phyloP scores from a whole-genome alignment of 495 filamentous ascomycete species.

The Tuber brumale region DNA sequence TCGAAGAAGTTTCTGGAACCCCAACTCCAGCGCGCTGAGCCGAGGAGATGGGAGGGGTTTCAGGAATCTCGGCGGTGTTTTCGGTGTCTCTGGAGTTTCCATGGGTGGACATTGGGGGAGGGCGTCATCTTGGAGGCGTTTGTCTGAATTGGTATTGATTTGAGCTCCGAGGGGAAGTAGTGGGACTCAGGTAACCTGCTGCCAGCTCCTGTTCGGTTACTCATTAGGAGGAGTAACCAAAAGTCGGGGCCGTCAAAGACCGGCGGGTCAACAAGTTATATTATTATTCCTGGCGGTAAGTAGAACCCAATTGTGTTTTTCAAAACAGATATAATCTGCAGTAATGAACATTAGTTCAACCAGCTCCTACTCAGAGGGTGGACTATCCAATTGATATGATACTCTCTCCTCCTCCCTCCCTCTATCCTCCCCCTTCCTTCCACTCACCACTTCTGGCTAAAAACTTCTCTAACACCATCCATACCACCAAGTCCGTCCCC shows the following conservation, averaged over 20 bases:
- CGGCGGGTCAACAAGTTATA: background rate
- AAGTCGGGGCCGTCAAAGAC: background rate
- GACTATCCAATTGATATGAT: background rate
- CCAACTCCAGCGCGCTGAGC: slow-evolving; percentile 51
- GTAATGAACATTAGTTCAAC: background rate
- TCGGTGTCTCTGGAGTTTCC: background rate
- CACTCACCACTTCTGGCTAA: background rate
- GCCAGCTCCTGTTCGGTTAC: background rate
- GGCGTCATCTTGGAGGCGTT: slow-evolving; percentile 43
- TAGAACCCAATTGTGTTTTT: background rate
- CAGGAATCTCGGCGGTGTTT: slow-evolving; percentile 64
- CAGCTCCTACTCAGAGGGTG: too few species aligned
- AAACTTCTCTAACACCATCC: background rate
- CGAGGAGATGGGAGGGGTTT: slow-evolving; percentile 61
- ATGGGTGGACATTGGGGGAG: slow-evolving; percentile 43
- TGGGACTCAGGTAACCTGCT: slow-evolving; percentile 5
- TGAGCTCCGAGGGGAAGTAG: background rate
- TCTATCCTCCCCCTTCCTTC: too few species aligned
- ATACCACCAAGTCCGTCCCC: background rate
- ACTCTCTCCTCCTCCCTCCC: background rate
- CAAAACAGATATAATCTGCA: background rate
- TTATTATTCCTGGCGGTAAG: background rate
- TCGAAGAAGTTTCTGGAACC: slow-evolving; percentile 75
- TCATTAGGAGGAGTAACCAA: background rate
- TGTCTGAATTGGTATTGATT: background rate